Percentiles rank a stretch among this genome's conserved stretches.
Conservation (phyloP, 805 yeast species). For the Starmerella davenportii region DNA sequence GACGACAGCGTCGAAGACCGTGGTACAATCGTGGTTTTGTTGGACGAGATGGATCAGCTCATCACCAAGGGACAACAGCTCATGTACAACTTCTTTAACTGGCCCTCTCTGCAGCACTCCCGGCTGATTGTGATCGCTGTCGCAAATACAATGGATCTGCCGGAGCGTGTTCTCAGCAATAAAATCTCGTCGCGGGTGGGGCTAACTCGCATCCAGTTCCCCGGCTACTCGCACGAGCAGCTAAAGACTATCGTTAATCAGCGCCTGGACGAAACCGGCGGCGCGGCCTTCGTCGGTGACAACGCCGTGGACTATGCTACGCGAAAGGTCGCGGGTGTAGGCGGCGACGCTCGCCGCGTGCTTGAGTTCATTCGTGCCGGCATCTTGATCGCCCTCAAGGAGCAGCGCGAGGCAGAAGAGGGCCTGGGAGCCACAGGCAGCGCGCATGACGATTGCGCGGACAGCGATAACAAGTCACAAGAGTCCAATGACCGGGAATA, state of each 20-base stretch:
- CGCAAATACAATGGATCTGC: constrained; percentile 94
- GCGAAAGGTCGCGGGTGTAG: constrained; percentile 84
- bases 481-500: too few species aligned
- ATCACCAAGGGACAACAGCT: constrained; percentile 62
- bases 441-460: constrained; percentile 8
- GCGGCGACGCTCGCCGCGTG: constrained; percentile 94
- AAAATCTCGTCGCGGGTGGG: constrained; percentile 88
- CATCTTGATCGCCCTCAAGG: constrained; percentile 37
- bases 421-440: constrained; percentile 21
- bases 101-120: constrained; percentile 79
- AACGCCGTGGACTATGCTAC: constrained; percentile 75
- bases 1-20: constrained; percentile 15
- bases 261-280: constrained; percentile 38
- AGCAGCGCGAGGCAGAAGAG: not conserved
- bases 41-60: constrained; percentile 89
- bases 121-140: constrained; percentile 77
- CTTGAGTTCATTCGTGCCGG: constrained; percentile 76
- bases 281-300: not conserved
- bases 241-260: constrained; percentile 55
- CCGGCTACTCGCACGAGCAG: constrained; percentile 72
- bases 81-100: constrained; percentile 89
- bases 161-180: constrained; percentile 71
- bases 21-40: constrained; percentile 51
- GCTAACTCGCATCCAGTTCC: constrained; percentile 64
- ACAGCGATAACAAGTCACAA: constrained; percentile 8